Evolutionary conservation across 2,329 filamentous ascomycete genomes (phyloP).

Genomic region (Thermoascus crustaceus): DNA sequence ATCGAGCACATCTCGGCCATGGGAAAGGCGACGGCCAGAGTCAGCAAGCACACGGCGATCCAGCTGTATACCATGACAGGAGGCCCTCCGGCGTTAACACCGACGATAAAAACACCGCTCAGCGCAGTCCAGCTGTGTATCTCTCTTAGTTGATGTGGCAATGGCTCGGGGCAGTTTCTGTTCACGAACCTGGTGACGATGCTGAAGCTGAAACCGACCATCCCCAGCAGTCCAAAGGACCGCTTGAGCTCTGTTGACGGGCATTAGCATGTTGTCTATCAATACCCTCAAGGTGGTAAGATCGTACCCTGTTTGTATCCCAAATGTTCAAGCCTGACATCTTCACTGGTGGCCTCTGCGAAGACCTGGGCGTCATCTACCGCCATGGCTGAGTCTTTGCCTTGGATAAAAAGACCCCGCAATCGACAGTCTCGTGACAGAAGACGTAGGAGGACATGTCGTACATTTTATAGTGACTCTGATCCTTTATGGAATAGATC

Average conservation of each 20-base stretch:
- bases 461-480: too few species aligned
- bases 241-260: conserved; percentile 45
- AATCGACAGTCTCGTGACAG: too few species aligned
- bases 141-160: background rate
- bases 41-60: conserved; percentile 44
- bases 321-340: conserved; percentile 6
- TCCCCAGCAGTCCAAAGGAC: conserved; percentile 47
- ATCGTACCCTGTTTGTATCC: conserved; percentile 8
- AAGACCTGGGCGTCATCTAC: conserved; percentile 2
- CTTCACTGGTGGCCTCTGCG: background rate
- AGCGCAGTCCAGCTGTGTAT: conserved; percentile 46
- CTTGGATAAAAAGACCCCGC: too few species aligned
- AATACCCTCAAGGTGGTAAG: background rate
- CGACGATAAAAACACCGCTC: conserved; percentile 49
- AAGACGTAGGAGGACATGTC: too few species aligned
- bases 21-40: conserved; percentile 48
- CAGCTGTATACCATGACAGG: conserved; percentile 54
- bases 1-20: conserved; percentile 54
- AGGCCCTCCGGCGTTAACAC: conserved; percentile 48
- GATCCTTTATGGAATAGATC: too few species aligned
- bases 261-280: background rate
- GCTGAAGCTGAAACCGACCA: conserved; percentile 53
- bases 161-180: background rate
- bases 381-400: too few species aligned
- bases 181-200: conserved; percentile 45